Percentiles rank a stretch among this genome's conserved stretches.
phyloP scores from a whole-genome alignment of 495 filamentous ascomycete genomes.

The Penicillium bialowiezense region DNA sequence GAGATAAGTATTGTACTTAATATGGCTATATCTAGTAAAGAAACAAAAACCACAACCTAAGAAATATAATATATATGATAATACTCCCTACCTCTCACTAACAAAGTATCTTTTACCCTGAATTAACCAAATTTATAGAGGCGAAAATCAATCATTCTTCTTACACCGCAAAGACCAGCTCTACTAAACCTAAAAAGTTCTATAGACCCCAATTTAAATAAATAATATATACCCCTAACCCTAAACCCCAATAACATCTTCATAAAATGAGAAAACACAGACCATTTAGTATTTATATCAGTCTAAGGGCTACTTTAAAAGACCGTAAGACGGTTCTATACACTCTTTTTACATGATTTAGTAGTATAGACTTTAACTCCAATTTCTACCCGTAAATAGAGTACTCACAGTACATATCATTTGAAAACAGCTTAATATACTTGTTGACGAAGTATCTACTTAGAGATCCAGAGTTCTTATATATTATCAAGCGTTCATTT shows the following conservation, averaged over 20 bases:
- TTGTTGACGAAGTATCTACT: constrained; percentile 24
- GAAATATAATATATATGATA: neutral
- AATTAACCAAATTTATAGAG: constrained; percentile 1
- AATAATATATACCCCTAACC: neutral
- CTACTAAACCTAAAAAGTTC: neutral
- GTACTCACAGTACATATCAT: constrained; percentile 21
- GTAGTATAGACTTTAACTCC: constrained; percentile 13
- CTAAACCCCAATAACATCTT: neutral
- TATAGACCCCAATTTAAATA: neutral
- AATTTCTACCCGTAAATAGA: constrained; percentile 19
- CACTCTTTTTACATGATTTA: constrained; percentile 23
- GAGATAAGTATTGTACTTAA: no score
- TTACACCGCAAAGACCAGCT: constrained; percentile 1
- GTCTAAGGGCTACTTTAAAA: constrained; percentile 14
- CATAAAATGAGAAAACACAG: neutral
- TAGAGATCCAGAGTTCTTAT: constrained; percentile 19
- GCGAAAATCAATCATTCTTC: constrained; percentile 1
- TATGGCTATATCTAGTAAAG: no score
- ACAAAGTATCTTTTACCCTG: neutral
- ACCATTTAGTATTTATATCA: neutral
- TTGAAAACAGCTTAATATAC: constrained; percentile 23
- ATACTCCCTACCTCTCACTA: neutral
- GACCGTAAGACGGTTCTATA: constrained; percentile 20
- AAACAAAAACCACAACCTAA: neutral
- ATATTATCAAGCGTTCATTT: constrained; percentile 12